Conservation (phyloP, 192 early-diverging fungal species). For the Podila minutissima region DNA sequence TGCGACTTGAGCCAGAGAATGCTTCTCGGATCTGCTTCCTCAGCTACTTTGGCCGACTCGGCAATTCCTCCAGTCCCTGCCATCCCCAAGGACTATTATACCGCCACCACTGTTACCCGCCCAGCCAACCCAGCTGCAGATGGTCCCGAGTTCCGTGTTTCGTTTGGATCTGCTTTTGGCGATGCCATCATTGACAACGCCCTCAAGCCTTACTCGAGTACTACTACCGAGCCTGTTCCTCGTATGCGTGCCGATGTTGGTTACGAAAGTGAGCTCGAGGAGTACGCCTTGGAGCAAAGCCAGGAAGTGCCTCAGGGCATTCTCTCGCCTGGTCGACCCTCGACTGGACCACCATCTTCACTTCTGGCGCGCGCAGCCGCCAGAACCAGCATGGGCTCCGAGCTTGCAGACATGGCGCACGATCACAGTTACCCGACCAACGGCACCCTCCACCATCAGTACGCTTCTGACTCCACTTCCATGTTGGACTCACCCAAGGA, state of each 20-base stretch:
- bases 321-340: conserved; percentile 24
- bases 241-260: not conserved
- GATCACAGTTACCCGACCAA: not conserved
- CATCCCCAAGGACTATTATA: conserved; percentile 12
- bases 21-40: not conserved
- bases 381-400: conserved; percentile 28
- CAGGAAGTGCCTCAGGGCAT: not conserved
- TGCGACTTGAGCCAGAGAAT: conserved; percentile 31
- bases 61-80: conserved; percentile 34
- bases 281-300: not conserved
- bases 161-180: conserved; percentile 33
- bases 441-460: not conserved
- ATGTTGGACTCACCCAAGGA: not conserved
- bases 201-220: conserved; percentile 5
- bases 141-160: conserved; percentile 11
- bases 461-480: not conserved
- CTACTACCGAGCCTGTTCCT: not conserved
- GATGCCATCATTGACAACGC: conserved; percentile 11
- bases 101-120: not conserved
- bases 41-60: conserved; percentile 2
- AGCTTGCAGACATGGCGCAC: conserved; percentile 4
- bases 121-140: not conserved
- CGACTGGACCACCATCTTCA: conserved; percentile 32
- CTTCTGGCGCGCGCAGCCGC: conserved; percentile 40
- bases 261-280: not conserved